Evolutionary conservation across 495 filamentous ascomycete genomes (phyloP), one percentile per base, ranked within the genome.

Genomic region (Aspergillus nanangensis): DNA sequence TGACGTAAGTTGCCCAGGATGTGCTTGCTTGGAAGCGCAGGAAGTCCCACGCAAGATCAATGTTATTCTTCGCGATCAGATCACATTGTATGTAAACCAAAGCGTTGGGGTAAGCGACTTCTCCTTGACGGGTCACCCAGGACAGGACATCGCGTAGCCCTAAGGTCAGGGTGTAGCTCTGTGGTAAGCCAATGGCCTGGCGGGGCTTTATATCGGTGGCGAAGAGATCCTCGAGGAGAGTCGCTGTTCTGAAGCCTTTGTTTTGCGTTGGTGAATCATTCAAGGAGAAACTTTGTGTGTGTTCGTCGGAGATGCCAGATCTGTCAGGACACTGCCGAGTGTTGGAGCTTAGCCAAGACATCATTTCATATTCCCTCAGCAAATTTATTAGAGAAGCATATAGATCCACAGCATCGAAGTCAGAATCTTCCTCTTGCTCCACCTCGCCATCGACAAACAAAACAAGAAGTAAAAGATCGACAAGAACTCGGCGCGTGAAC

Each of bases 1-100:
- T 88, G 11, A 96, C 72, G 62, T 99, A 99, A 1, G 79, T 84
- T 4, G 87, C 80, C 80, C 93, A 97, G 22, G 73, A 59, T 0
- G 76, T 82, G 45, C 72, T 63, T 57, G 79, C 57, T 66, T 82
- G 68, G 60, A 88, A 93, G 7, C 78, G 79, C 40, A 75, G 71
- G 52, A 95, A 88, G 55, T 93, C 86, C 44, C 79, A 70, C 9
- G 89, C 89, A 3, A 91, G 72, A 52, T 88, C 84, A 11, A 83
- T 70, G 55, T 88, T 77, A 37, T 79, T 76, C 47, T 81, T 78
- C 45, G 80, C 82, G 21, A 91, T 74, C 3, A 91, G 70, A 51
- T 81, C 77, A 58, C 84, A 88, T 60, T 88, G 84, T 18, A 87
- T 82, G 41, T 70, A 68, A 13, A 74, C 71, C 48, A 72, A 51